These are phyloP conservation scores for Xerocomus minutiporus DNA, from an alignment of 1,284 basidiomycete genomes.

Conservation along the genomic window DNA sequence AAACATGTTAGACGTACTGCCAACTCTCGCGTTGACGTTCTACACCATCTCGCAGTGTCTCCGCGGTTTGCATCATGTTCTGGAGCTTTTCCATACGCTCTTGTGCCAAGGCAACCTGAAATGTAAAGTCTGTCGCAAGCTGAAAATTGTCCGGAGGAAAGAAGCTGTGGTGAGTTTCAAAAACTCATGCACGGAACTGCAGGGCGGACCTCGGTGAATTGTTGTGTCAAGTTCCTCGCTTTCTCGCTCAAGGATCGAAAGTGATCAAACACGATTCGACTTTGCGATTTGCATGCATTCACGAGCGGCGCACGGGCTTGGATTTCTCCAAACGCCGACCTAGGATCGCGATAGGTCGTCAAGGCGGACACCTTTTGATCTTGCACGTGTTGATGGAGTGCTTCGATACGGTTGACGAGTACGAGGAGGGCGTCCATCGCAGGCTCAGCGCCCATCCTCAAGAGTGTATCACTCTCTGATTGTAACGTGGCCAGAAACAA, in stretches of 20 bases:
- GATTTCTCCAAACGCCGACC: conserved; percentile 1
- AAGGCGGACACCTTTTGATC: background rate
- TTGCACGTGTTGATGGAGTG: conserved; percentile 4
- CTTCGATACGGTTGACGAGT: conserved; percentile 9
- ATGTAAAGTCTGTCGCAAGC: conserved; percentile 9
- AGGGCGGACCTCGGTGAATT: conserved; percentile 6
- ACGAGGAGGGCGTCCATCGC: conserved; percentile 15
- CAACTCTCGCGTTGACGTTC: conserved; percentile 7
- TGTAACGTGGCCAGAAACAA: background rate
- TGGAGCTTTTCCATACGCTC: conserved; percentile 1
- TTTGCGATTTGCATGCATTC: conserved; percentile 10
- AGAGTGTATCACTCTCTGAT: conserved; percentile 1
- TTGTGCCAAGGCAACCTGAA: conserved; percentile 7
- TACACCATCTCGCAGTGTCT: background rate
- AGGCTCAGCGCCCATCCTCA: background rate
- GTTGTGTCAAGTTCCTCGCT: conserved; percentile 11
- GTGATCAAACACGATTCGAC: conserved; percentile 2
- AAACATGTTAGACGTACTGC: conserved; percentile 2
- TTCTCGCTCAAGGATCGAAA: conserved; percentile 9
- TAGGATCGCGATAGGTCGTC: background rate
- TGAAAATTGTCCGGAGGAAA: no score
- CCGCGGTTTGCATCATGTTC: conserved; percentile 10
- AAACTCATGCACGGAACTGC: no score
- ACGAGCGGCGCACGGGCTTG: conserved; percentile 4
- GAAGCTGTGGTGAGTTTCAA: no score